These are phyloP conservation scores for Salix brachista DNA, from an alignment of 345 rosid genomes.

Conservation along the genomic window DNA sequence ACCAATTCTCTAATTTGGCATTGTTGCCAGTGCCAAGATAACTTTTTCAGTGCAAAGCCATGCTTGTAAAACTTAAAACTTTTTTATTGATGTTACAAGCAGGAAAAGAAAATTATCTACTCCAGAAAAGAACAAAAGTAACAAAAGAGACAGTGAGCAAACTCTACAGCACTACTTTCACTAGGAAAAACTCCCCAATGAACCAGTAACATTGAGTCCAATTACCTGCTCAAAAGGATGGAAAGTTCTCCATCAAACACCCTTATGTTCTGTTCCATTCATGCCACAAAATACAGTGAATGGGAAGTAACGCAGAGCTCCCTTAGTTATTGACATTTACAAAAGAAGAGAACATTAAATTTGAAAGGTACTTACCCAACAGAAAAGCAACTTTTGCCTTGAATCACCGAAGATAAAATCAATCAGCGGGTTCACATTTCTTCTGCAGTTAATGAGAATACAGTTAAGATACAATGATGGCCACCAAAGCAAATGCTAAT, in stretches of 20 bases:
- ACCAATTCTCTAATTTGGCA: neutral
- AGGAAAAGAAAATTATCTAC: neutral
- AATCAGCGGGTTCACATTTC: slow-evolving; percentile 12
- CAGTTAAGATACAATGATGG: neutral
- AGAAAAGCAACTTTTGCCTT: slow-evolving; percentile 16
- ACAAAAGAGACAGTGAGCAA: neutral
- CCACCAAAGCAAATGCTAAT: neutral
- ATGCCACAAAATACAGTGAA: neutral
- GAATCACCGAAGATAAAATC: slow-evolving; percentile 20
- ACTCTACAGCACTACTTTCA: neutral
- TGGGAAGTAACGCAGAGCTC: neutral
- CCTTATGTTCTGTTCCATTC: neutral
- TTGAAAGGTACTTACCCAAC: slow-evolving; percentile 23
- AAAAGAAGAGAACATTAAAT: neutral
- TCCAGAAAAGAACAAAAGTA: neutral
- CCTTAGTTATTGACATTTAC: neutral
- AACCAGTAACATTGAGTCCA: neutral
- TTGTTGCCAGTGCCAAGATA: neutral
- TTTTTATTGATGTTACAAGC: neutral
- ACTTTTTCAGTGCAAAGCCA: neutral
- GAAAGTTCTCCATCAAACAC: neutral
- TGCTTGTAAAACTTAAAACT: neutral
- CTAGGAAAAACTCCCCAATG: neutral
- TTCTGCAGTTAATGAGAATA: slow-evolving; percentile 15
- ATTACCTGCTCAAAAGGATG: neutral